These are phyloP conservation scores for Ganoderma leucocontextum DNA, from an alignment of 1,284 basidiomycete genomes.

Conservation along the genomic window DNA sequence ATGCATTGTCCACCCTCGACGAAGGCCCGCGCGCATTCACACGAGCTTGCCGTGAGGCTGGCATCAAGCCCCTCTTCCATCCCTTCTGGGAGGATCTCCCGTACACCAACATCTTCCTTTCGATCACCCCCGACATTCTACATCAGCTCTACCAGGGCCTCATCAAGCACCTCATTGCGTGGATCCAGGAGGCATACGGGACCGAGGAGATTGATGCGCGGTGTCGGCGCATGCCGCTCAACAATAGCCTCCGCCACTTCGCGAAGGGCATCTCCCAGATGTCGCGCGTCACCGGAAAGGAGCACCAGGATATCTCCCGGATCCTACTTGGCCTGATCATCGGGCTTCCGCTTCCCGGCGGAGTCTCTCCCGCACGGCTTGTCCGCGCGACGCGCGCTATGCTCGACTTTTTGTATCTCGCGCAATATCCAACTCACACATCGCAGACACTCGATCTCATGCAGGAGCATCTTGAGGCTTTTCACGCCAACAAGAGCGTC, in stretches of 20 bases:
- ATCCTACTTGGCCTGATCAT: constrained; percentile 32
- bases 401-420: constrained; percentile 39
- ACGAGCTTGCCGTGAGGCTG: too few relatives aligned
- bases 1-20: too few relatives aligned
- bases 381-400: constrained; percentile 32
- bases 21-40: too few relatives aligned
- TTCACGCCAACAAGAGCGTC: constrained; percentile 43
- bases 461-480: constrained; percentile 32
- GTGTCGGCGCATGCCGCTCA: constrained; percentile 42
- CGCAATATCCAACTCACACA: constrained; percentile 40
- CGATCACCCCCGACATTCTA: constrained; percentile 36
- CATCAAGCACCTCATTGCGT: constrained; percentile 40
- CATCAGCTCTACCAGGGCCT: constrained; percentile 42
- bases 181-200: constrained; percentile 18
- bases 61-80: constrained; percentile 50
- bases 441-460: constrained; percentile 36
- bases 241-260: constrained; percentile 49
- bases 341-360: constrained; percentile 23
- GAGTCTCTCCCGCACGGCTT: constrained; percentile 17
- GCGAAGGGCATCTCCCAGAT: constrained; percentile 47
- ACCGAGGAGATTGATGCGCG: constrained; percentile 37
- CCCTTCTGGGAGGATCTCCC: constrained; percentile 45
- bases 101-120: too few relatives aligned
- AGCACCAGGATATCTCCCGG: constrained; percentile 34
- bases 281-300: constrained; percentile 30